Base-by-base conservation (phyloP, 1,284 basidiomycete genomes). In the Pyrrhoderma noxium region DNA sequence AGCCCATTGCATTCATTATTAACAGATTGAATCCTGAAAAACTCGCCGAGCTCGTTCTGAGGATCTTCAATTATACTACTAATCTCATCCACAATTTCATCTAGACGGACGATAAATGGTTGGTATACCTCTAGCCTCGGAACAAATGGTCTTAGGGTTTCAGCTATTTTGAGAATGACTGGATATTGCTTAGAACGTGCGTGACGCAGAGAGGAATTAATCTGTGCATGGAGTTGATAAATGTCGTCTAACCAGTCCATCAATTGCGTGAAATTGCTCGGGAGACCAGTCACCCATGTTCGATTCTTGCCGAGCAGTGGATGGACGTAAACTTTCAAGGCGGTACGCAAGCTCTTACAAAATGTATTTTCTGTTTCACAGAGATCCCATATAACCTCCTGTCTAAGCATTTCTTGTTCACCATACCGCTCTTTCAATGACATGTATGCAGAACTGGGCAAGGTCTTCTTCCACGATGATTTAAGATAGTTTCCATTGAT, bases 171-270 rank as follows among this genome's bases (percentile, higher is more conserved):
- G 52, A 67, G 65, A 3, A 82, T 69, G 13, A 78, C 64, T 1
- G 75, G 69, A 43, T 69, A 64, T 56, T 79, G 69, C 47, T 66
- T 61, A 52, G 72, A 63, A 47, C 71, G 71, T 35, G 72, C 66
- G 3, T 69, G 61, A 21, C 75, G 69, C 47, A 90, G 65, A 0
- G 75, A 66, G 1, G 73, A 67, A 3, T 74, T 71, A 21, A 93
- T 70, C 53, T 82, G 75, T 2, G 71, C 66, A 58, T 95, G 92
- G 1, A 92, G 69, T 53, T 84, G 80, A 11, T 84, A 71, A 55
- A 95, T 89, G 57, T 89, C 86, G 59, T 93, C 89, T 44, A 93
- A 69, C 79, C 85, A 88, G 63, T 92, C 89, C 56, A 94, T 82
- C 23, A 93, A 71, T 14, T 80, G 75, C 3, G 81, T 74, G 7